Evolutionary conservation across 2,329 filamentous ascomycete species (phyloP), one percentile per base, ranked within the genome.

Genomic region (Geosmithia putterillii): DNA sequence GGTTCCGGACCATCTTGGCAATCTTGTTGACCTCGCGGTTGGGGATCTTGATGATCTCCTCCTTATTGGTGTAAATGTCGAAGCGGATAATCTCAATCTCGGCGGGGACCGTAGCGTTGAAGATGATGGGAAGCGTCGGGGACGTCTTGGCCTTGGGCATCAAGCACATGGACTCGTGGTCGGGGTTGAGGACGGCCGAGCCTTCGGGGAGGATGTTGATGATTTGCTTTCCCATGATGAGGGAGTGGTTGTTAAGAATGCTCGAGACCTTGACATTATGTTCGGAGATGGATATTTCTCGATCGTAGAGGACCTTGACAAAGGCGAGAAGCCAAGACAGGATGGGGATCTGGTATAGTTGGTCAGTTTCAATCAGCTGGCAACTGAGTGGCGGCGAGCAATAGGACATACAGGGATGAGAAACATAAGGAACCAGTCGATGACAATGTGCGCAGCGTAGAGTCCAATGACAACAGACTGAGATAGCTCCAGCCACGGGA

Each of bases 131-230:
- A 23, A 98, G 67, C 42, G 74, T 70, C 35, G 81, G 74, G 8
- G 73, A 67, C 23, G 73, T 70, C 46, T 73, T 77, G 19, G 74
- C 67, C 38, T 73, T 71, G 45, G 37, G 28, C 7, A 25, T 25
- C 40, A 98, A 65, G 61, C 92, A 98, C 61, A 92, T 92, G 1
- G 88, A 75, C n/a, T 73, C 66, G 45, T 77, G 74, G 40, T 88
- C 76, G 1, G 88, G 87, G 55, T 98, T 98, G 48, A 98, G 70
- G 41, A 88, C 73, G 14, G 89, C 92, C 41, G 89, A 92, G 69
- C 94, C 94, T 69, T 98, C 92, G 2, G 92, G 92, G 44, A 98
- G 70, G 56, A 98, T 95, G 58, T 98, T 92, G 62, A 98, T 90
- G 53, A 95, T 94, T 65, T 96, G 89, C 60, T 88, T 92, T 56